Percentiles rank a stretch among this genome's conserved stretches.
Conservation (phyloP, 2,329 filamentous ascomycete species). For the Akanthomyces dipterigenus region DNA sequence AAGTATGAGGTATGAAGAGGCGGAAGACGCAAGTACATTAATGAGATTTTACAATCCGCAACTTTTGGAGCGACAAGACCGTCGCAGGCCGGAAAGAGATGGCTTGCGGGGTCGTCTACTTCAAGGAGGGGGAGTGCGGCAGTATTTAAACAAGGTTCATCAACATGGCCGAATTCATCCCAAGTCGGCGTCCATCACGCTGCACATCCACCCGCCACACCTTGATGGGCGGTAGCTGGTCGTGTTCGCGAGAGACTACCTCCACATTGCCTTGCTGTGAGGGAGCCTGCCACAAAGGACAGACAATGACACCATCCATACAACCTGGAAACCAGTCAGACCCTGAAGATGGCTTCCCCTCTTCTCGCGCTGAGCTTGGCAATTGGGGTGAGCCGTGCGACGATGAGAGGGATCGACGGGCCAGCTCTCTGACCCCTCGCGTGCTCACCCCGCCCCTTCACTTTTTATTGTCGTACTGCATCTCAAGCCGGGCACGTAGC, state of each 20-base stretch:
- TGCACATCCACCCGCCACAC: constrained; percentile 4
- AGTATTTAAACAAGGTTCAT: not conserved
- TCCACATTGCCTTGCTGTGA: not conserved
- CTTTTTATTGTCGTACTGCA: not conserved
- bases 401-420: not conserved
- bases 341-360: not conserved
- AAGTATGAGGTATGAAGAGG: not conserved
- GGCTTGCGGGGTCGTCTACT: not conserved
- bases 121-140: not conserved
- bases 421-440: not conserved
- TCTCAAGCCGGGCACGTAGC: not conserved
- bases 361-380: not conserved
- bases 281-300: not conserved
- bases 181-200: not conserved
- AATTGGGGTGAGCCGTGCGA: not conserved
- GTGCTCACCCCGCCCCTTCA: not conserved
- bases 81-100: not conserved
- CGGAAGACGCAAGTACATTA: not conserved
- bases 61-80: not conserved
- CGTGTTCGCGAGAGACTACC: not conserved
- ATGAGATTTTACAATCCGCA: not conserved
- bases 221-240: constrained; percentile 6
- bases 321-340: not conserved
- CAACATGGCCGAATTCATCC: constrained; percentile 1
- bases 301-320: not conserved